Percentiles rank a stretch among this genome's conserved stretches.
These are phyloP conservation scores for Diaporthe sp. DNA, from an alignment of 2,329 filamentous ascomycete genomes.

Conservation along the genomic window DNA sequence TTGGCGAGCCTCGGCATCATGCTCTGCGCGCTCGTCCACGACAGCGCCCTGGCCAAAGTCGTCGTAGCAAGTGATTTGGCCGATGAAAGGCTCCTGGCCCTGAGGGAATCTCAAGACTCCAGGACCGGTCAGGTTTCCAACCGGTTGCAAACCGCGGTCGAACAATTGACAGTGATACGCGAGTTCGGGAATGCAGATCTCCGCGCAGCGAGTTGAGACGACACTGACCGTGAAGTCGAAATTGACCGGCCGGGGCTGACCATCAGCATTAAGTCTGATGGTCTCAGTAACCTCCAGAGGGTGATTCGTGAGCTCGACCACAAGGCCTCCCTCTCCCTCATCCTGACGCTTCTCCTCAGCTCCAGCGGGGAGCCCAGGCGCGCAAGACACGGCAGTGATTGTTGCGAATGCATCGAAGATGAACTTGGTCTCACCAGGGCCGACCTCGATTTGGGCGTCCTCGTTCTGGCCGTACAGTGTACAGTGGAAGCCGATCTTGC, in stretches of 20 bases:
- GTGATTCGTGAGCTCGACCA: background rate
- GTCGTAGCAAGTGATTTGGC: slow-evolving; percentile 6
- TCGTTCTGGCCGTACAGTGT: background rate
- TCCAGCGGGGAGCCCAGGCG: background rate
- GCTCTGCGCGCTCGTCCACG: background rate
- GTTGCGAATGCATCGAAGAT: slow-evolving; percentile 1
- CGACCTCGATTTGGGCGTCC: background rate
- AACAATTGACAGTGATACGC: slow-evolving; percentile 2
- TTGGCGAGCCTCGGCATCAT: background rate
- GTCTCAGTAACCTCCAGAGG: slow-evolving; percentile 10
- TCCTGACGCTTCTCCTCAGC: background rate
- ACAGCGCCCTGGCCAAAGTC: background rate
- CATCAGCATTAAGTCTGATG: background rate
- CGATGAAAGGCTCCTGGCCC: slow-evolving; percentile 2
- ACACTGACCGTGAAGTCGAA: slow-evolving; percentile 2
- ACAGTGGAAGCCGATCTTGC: slow-evolving; percentile 4
- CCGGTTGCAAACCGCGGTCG: background rate
- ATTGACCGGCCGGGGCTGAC: background rate
- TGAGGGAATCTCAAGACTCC: background rate
- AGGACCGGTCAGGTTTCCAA: background rate
- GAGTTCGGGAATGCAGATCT: slow-evolving; percentile 1
- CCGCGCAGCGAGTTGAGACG: background rate
- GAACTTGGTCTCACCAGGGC: slow-evolving; percentile 1
- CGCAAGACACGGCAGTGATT: background rate
- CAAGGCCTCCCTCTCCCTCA: background rate